Percentiles rank a stretch among this genome's conserved stretches.
These are phyloP conservation scores for Malus hybrid DNA, from an alignment of 331 rosid species.

Conservation along the genomic window DNA sequence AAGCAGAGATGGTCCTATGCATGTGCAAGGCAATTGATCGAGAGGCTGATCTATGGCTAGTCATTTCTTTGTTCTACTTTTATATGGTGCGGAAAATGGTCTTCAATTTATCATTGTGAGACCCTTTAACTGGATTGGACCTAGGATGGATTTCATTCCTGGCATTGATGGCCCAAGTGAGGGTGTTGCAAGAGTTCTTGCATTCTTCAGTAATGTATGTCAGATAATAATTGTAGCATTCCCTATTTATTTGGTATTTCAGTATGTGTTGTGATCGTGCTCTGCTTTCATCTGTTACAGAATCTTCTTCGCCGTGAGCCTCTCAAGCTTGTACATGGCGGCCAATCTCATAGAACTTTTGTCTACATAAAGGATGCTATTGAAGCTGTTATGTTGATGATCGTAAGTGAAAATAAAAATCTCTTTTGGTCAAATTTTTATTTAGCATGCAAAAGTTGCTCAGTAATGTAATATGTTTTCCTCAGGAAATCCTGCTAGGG, in stretches of 20 bases:
- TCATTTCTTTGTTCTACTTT: background rate
- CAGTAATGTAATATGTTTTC: constrained; percentile 1
- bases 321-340: constrained; percentile 94
- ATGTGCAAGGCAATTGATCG: constrained; percentile 89
- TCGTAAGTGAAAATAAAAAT: constrained; percentile 34
- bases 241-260: background rate
- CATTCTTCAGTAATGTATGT: constrained; percentile 88
- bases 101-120: constrained; percentile 78
- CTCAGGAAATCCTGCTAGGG: constrained; percentile 84
- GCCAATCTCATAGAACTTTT: constrained; percentile 88
- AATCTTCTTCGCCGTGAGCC: constrained; percentile 85
- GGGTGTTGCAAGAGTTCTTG: constrained; percentile 95
- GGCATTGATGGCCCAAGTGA: constrained; percentile 95
- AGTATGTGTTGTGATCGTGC: constrained; percentile 8
- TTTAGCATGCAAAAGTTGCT: constrained; percentile 4
- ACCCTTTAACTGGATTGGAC: constrained; percentile 96
- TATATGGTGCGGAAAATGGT: constrained; percentile 78
- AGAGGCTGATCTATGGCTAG: constrained; percentile 85
- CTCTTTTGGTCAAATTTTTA: background rate
- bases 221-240: background rate
- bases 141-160: constrained; percentile 97
- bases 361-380: constrained; percentile 85
- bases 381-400: constrained; percentile 90
- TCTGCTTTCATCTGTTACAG: constrained; percentile 32
- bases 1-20: constrained; percentile 98